Evolutionary conservation across 805 yeast genomes (phyloP), one percentile per base, ranked within the genome.

Genomic region (Lipomyces mesembrius): DNA sequence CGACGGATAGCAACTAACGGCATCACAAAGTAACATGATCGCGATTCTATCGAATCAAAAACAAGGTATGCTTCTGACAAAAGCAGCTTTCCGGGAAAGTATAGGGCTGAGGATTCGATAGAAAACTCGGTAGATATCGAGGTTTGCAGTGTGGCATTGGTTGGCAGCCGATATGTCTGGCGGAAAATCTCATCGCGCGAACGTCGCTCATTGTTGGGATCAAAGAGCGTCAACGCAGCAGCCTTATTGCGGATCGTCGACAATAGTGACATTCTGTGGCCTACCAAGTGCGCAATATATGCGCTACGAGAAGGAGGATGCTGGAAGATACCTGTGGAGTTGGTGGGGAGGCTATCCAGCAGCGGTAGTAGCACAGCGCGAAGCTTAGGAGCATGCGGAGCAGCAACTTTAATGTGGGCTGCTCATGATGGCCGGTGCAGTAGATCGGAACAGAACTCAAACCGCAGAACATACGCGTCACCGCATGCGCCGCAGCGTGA

Each of bases 1-100:
- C 92, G 88, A 74, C 89, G 87, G 51, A 95, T 79, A 0, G 97
- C 86, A 1, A 93, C 86, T 54, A 95, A 78, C 68, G 94, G 95
- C 35, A 94, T 72, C 2, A 83, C 83, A 74, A 94, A 85, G 5
- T 86, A 83, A 75, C 95, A 89, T 57, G 87, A 84, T 63, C 86
- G 82, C 58, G 83, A 82, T 73, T 92, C 96, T 72, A 86, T 87
- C 72, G 91, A 92, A 66, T 85, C 82, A 74, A 93, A 94, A 27
- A 90, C 85, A 49, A 95, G 75, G 75, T 87, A 95, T 70, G 89
- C 90, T 63, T 86, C 86, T 0, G 97, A 89, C 56, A 95, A 77
- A 71, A 81, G 88, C n/a, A 93, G 72, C 78, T 83, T 79, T 73
- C 99, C 90, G 90, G 78, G 81, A 82, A 78, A 65, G 78, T 80